Evolutionary conservation across 1,284 basidiomycete genomes (phyloP), one percentile per base, ranked within the genome.

Genomic region (Tylopilus microsporus): DNA sequence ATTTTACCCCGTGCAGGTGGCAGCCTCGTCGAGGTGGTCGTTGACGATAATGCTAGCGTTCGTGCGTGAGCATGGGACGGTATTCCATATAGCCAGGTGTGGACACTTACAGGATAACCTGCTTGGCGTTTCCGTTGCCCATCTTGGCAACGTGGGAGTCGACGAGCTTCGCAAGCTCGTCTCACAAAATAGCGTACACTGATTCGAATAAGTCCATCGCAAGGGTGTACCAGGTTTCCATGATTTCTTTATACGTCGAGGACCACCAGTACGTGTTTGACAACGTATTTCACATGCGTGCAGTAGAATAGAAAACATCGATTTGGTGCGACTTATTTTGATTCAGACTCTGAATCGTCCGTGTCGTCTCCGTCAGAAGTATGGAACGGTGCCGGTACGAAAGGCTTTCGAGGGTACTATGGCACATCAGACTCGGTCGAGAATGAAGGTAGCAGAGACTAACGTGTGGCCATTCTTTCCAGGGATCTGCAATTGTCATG

Each of bases 111-210:
- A 72, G 71, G 15, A 89, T 74, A 0, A 78, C 75, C 49, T 79
- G 78, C 53, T 80, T 79, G 1, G 87, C 72, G 1, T 71, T 67
- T 0, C 83, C 83, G 53, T 80, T 76, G 0, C 81, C 81, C 62
- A 84, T 85, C 0, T 75, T 66, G 0, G 65, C 69, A 62, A 89
- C 88, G 59, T 84, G 80, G 0, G 66, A 45, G 0, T 73, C 62
- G 11, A 86, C 73, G 4, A 86, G 70, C 1, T 54, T 57, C 39
- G 73, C 71, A 6, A 85, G 64, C 47, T 82, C 73, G 0, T 67
- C 68, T 6, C 66, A 64, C 1, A 87, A 65, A 4, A 77, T 72
- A 1, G 53, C 59, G 51, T 78, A 71, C 0, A 83, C 74, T 0
- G 70, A 58, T 0, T 79, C 76, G 61, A 85, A 84, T n/a, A 87